Conservation (phyloP, 176 grass and related monocot genomes). For the Carex pumila region DNA sequence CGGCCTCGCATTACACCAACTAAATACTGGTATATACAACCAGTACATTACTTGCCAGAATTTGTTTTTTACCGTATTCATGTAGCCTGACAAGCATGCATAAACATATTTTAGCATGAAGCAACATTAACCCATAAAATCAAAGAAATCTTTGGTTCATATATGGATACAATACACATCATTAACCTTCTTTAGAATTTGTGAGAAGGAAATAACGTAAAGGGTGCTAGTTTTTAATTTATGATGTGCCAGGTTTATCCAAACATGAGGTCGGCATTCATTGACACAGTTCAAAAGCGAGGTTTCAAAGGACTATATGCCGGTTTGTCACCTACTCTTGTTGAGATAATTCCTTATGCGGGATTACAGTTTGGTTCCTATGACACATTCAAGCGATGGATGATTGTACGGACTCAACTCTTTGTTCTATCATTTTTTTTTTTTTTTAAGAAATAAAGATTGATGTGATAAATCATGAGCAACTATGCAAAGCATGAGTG, state of each 20-base stretch:
- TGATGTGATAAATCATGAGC: not conserved
- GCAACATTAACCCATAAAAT: not conserved
- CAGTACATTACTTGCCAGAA: slow-evolving; percentile 7
- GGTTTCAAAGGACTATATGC: slow-evolving; percentile 83
- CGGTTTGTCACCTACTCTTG: slow-evolving; percentile 67
- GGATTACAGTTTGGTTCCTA: slow-evolving; percentile 93
- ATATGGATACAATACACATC: not conserved
- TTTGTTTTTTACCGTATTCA: not conserved
- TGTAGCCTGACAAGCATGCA: not conserved
- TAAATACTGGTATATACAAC: not conserved
- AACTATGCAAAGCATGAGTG: not conserved
- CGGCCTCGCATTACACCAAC: not conserved
- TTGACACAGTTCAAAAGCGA: slow-evolving; percentile 65
- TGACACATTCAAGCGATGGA: slow-evolving; percentile 86
- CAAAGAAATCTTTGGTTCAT: not conserved
- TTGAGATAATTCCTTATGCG: slow-evolving; percentile 98
- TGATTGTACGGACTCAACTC: slow-evolving; percentile 61
- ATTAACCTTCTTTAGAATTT: not conserved
- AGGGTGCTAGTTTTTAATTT: slow-evolving; percentile 1
- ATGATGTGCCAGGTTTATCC: slow-evolving; percentile 60
- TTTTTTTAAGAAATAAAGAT: not conserved
- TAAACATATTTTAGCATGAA: not conserved
- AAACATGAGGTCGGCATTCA: slow-evolving; percentile 77
- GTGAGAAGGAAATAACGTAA: not conserved
- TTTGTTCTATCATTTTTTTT: not conserved